Percentiles rank a stretch among this genome's conserved stretches.
Evolutionary conservation across 805 yeast genomes (phyloP).

Genomic region (Saccharomycopsis synnaedendra): DNA sequence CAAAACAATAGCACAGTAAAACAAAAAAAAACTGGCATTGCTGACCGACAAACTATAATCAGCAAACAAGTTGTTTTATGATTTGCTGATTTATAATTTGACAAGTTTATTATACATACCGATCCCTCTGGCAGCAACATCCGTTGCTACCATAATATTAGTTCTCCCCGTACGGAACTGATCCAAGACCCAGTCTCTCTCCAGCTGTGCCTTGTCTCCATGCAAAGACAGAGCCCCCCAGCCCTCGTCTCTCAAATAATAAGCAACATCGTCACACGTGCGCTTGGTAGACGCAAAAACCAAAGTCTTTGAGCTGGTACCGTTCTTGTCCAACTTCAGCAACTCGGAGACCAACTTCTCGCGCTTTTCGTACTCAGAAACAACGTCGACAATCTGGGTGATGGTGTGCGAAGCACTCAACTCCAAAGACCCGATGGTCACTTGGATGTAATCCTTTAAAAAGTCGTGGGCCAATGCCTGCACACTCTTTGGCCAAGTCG

Average conservation of each 20-base stretch:
- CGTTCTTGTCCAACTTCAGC: slow-evolving; percentile 48
- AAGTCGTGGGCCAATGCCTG: slow-evolving; percentile 88
- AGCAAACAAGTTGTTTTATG: no score
- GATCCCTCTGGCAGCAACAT: slow-evolving; percentile 99
- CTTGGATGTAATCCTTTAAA: slow-evolving; percentile 88
- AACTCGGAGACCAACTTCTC: slow-evolving; percentile 79
- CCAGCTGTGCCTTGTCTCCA: slow-evolving; percentile 96
- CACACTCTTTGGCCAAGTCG: slow-evolving; percentile 99
- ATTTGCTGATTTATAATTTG: no score
- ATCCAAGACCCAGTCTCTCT: slow-evolving; percentile 96
- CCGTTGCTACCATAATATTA: slow-evolving; percentile 98
- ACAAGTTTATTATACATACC: slow-evolving; percentile 54
- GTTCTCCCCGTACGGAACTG: slow-evolving; percentile 90
- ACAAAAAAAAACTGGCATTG: background rate
- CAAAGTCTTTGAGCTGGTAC: slow-evolving; percentile 60
- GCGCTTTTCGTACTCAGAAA: slow-evolving; percentile 87
- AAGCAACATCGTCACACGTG: slow-evolving; percentile 92
- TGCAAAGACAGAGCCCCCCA: slow-evolving; percentile 99
- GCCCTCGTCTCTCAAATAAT: slow-evolving; percentile 87
- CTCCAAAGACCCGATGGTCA: slow-evolving; percentile 91
- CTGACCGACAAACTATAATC: background rate
- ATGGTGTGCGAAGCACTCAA: slow-evolving; percentile 94
- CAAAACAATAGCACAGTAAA: slow-evolving; percentile 4
- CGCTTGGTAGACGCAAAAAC: slow-evolving; percentile 96
- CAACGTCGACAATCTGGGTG: slow-evolving; percentile 85